These are phyloP conservation scores for Hypomyces rosellus DNA, from an alignment of 2,329 filamentous ascomycete species.

Conservation along the genomic window DNA sequence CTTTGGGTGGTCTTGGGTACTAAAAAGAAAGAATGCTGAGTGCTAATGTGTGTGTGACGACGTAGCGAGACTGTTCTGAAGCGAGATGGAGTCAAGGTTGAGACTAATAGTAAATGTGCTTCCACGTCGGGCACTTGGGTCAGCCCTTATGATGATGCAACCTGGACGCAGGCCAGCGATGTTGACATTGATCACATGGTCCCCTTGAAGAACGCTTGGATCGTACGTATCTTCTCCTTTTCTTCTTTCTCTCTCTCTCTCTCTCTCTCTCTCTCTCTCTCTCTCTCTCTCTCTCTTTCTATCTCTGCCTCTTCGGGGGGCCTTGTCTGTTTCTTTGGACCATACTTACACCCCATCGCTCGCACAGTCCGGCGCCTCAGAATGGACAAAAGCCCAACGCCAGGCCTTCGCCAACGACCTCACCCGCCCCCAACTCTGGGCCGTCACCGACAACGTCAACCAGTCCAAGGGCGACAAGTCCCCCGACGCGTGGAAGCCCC, in stretches of 20 bases:
- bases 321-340: not conserved
- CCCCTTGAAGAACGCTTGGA: slow-evolving; percentile 74
- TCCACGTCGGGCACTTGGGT: slow-evolving; percentile 62
- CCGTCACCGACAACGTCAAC: slow-evolving; percentile 74
- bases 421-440: slow-evolving; percentile 66
- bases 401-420: slow-evolving; percentile 72
- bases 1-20: not conserved
- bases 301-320: too few species aligned
- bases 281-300: not conserved
- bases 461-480: slow-evolving; percentile 64
- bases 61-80: slow-evolving; percentile 60
- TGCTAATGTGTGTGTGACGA: not conserved
- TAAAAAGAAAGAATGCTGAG: too few species aligned
- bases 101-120: slow-evolving; percentile 52
- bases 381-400: slow-evolving; percentile 64
- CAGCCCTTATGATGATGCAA: slow-evolving; percentile 67
- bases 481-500: slow-evolving; percentile 72
- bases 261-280: not conserved
- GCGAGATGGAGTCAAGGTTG: slow-evolving; percentile 63
- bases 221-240: slow-evolving; percentile 38
- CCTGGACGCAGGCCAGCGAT: slow-evolving; percentile 61
- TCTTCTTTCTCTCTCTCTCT: not conserved
- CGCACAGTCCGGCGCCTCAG: slow-evolving; percentile 58
- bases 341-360: not conserved
- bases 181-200: slow-evolving; percentile 82